These are phyloP conservation scores for Hibiscus tridactylites DNA, from an alignment of 345 rosid genomes.

Conservation along the genomic window DNA sequence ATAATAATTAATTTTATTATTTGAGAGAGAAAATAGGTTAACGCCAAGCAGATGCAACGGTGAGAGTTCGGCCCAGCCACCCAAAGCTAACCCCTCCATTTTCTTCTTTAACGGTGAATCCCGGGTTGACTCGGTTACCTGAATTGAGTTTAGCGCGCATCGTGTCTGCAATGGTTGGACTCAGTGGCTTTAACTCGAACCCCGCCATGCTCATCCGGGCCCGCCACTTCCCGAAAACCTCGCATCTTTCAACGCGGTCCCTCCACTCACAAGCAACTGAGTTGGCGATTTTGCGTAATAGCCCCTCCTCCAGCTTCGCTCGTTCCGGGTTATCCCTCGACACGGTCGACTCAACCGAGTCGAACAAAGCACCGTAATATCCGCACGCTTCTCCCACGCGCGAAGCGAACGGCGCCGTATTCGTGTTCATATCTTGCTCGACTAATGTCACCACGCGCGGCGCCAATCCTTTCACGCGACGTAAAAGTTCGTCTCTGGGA, in stretches of 20 bases:
- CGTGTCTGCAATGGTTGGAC: constrained; percentile 49
- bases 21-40: constrained; percentile 22
- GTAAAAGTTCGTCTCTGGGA: constrained; percentile 82
- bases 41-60: constrained; percentile 99
- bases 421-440: constrained; percentile 64
- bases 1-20: constrained; percentile 19
- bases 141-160: constrained; percentile 42
- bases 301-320: constrained; percentile 52
- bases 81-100: constrained; percentile 81
- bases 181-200: constrained; percentile 53
- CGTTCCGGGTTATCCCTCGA: constrained; percentile 37
- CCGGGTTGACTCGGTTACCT: constrained; percentile 48
- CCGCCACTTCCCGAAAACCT: constrained; percentile 41
- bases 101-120: constrained; percentile 74
- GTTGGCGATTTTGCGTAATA: constrained; percentile 61
- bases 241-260: constrained; percentile 86
- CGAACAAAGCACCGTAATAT: constrained; percentile 71
- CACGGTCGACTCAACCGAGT: constrained; percentile 64
- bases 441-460: constrained; percentile 79
- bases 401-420: constrained; percentile 61
- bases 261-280: constrained; percentile 84
- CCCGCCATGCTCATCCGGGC: constrained; percentile 34
- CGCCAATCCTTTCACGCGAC: constrained; percentile 63
- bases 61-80: constrained; percentile 83
- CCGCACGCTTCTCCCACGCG: constrained; percentile 47